These are phyloP conservation scores for Xylariales sp. DNA, from an alignment of 2,329 filamentous ascomycete species.

Conservation along the genomic window DNA sequence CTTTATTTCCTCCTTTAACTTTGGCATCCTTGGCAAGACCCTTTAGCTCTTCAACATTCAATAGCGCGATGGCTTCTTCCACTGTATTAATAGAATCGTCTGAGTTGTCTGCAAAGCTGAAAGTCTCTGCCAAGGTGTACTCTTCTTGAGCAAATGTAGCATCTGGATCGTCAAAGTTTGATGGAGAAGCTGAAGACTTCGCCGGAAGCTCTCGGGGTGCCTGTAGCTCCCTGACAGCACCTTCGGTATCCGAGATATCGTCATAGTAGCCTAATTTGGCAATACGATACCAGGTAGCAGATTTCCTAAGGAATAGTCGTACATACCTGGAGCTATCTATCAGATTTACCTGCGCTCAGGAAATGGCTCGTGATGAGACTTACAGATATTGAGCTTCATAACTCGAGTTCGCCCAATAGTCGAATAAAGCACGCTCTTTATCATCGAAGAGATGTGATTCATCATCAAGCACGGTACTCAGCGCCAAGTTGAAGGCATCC, in stretches of 20 bases:
- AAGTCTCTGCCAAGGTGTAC: conserved; percentile 47
- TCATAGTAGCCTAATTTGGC: conserved; percentile 72
- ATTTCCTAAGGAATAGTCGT: conserved; percentile 86
- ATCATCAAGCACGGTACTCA: conserved; percentile 84
- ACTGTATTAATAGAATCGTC: conserved; percentile 68
- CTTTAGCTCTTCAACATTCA: conserved; percentile 88
- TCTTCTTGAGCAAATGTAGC: conserved; percentile 35
- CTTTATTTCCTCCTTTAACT: conserved; percentile 82
- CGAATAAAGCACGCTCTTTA: conserved; percentile 72
- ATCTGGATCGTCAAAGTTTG: conserved; percentile 13
- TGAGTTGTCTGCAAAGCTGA: conserved; percentile 78
- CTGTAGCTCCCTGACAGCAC: conserved; percentile 64
- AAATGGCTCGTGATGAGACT: conserved; percentile 26
- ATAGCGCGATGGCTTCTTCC: conserved; percentile 75
- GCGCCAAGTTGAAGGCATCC: conserved; percentile 89
- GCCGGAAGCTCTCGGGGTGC: conserved; percentile 48
- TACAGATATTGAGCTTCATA: conserved; percentile 93
- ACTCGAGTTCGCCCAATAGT: conserved; percentile 63
- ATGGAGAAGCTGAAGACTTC: conserved; percentile 12
- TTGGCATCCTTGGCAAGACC: conserved; percentile 79
- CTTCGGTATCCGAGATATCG: conserved; percentile 71
- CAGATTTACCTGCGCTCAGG: conserved; percentile 9
- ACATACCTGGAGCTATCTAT: conserved; percentile 61
- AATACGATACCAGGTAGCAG: conserved; percentile 83
- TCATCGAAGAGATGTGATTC: conserved; percentile 84